A percentile compares a stretch with the other conserved stretches of the same genome.
Evolutionary conservation across 2,329 filamentous ascomycete genomes (phyloP).

Genomic region (Alternaria dauci): DNA sequence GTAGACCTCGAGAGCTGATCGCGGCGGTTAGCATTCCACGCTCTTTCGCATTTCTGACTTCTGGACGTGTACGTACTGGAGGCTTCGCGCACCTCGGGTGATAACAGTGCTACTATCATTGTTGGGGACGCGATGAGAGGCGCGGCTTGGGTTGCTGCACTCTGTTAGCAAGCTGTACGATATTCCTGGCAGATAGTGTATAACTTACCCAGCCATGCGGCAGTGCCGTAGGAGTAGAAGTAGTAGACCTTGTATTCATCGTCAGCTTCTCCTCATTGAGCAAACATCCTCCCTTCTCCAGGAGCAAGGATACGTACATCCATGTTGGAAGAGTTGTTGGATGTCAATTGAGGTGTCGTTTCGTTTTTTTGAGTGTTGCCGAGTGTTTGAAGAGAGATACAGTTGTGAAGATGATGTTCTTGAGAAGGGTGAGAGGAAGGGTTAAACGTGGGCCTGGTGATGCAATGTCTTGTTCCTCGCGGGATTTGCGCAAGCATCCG

Average conservation of each 20-base stretch:
- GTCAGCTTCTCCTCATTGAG: constrained; percentile 21
- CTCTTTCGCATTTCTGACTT: neutral
- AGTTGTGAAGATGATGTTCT: neutral
- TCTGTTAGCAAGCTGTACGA: constrained; percentile 14
- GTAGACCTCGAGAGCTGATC: constrained; percentile 71
- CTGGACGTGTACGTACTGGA: constrained; percentile 56
- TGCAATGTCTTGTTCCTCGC: constrained; percentile 13
- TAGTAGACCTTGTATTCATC: constrained; percentile 50
- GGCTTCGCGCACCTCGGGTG: constrained; percentile 64
- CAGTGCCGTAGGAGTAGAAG: constrained; percentile 55
- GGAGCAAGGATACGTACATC: constrained; percentile 8
- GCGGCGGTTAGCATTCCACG: neutral
- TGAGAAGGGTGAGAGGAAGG: constrained; percentile 1
- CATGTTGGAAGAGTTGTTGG: constrained; percentile 4
- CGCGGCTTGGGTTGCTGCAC: constrained; percentile 53
- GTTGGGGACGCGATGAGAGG: constrained; percentile 68
- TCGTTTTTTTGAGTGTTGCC: neutral
- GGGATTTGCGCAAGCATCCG: constrained; percentile 18
- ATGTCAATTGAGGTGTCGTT: neutral
- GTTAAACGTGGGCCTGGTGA: constrained; percentile 7
- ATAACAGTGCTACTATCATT: constrained; percentile 67
- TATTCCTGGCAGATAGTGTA: no score
- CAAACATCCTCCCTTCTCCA: neutral
- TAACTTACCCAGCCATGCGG: constrained; percentile 52
- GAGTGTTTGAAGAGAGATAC: neutral